Base-by-base conservation (phyloP, 1,139 yeast species). In the Saccharomyces hybrid region DNA sequence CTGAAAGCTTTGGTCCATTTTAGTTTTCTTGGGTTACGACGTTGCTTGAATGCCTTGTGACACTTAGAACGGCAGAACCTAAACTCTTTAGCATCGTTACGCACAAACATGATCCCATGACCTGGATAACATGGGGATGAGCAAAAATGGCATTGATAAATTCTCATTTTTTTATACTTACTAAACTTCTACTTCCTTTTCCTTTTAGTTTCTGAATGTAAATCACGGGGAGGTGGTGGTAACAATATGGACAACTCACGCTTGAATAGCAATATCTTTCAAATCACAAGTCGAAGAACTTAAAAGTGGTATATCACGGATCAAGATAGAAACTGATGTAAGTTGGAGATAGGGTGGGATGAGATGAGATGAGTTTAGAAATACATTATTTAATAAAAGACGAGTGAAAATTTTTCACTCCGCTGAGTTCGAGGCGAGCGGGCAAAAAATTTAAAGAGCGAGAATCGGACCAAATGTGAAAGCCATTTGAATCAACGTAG, bases 1-100 rank as follows among this genome's bases (percentile, higher is more conserved):
- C 99, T 85, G 81, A 95, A 93, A 1, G 99, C 98, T 75, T 95
- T 93, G 57, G 99, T 93, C 99, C 99, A 93, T 76, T 82, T 86
- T 74, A 91, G 84, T 75, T 93, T 93, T 77, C 99, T 86, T 65
- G 99, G 99, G 77, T 93, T 93, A 75, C 99, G 86, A 79, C 97
- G 91, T 78, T 90, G 95, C 74, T 93, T 93, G 84, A 93, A 93
- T 56, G 93, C 87, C 72, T 90, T 89, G 76, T 93, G 99, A 76
- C 99, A 93, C 73, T 95, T 93, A 61, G 98, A 90, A 73, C 98
- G 89, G 73, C 99, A 93, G 77, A 93, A 93, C 67, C 96, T 81
- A 72, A 93, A 93, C 75, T 90, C 98, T 70, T 93, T 93, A 63
- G 98, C 96, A 68, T 93, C 99, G 72, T 93, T 93, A 75, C 99